Evolutionary conservation across 2,329 filamentous ascomycete species (phyloP), one percentile per base, ranked within the genome.

Genomic region (Mycocentrospora acerina): DNA sequence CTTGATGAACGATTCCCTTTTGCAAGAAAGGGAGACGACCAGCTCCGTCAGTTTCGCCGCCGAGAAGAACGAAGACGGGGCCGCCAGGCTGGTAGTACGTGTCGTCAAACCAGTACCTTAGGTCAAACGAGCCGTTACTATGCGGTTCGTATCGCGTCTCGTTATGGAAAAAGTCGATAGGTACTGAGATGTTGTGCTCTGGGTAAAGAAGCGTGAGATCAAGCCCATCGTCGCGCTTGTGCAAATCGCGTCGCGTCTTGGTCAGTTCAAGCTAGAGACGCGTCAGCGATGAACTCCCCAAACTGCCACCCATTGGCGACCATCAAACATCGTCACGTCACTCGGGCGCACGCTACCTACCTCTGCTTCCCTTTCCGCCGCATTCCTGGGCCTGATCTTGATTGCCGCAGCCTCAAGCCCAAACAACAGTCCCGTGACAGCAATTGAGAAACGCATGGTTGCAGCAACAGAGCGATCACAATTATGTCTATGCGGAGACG

Each of bases 31-130:
- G 77, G 13, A 94, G 70, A 11, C 88, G 77, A 22, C 64, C 79
- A n/a, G 64, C 69, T 7, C 77, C 86, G 42, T 71, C 70, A 0
- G 82, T 84, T 70, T 94, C 88, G 18, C 88, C 89, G 4, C 78
- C 78, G 26, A 83, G 77, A 4, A 94, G 75, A 4, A 94, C 78
- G 39, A 95, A 86, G 32, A 95, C 85, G 0, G 89, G 89, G 0
- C 89, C 89, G 10, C 89, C 89, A 0, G 78, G 70, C 60, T 82
- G 76, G 69, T 94, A 94, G 69, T 86, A 77, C 29, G 77, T 78
- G 1, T 83, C 80, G 58, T 94, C 88, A 53, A 91, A 89, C 85
- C 85, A 94, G 71, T 93, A 95, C 9, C 88, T 80, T 32, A 91
- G 71, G 15, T 80, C 67, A 65, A 89, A 95, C 2, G 70, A 78